Evolutionary conservation across 2,329 filamentous ascomycete species (phyloP), one percentile per base, ranked within the genome.

Genomic region (Diaporthe sp.): DNA sequence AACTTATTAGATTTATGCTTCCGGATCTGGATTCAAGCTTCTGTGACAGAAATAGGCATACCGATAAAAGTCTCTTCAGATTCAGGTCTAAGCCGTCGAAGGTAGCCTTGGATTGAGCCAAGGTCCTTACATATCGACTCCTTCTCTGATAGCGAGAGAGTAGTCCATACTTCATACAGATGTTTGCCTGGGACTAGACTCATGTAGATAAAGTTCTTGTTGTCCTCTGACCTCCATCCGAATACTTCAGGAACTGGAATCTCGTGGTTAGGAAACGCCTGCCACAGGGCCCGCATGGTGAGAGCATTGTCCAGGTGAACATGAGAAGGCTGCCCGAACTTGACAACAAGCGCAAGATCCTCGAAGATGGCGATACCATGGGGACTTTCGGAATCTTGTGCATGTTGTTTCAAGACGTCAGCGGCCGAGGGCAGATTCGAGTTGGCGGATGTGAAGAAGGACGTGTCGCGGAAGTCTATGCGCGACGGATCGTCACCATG

Each of bases 141-240:
- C 22, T 51, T 66, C 27, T 50, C 61, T 22, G 32, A 25, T 42
- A 22, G 13, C 35, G 32, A 39, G 22, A 61, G 35, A 19, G 4
- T 39, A 42, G 22, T 17, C 56, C 35, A 61, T 39, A 39, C n/a
- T 39, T 61, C 7, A 61, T 39, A 61, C 10, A 39, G n/a, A 25
- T 3, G 7, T 32, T n/a, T 22, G 3, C 61, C 61, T 51, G 61
- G 61, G 19, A 50, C 30, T 12, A 66, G 30, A 19, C 27, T 66
- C 27, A 66, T 66, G 4, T 66, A 66, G 25, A 66, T 66, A 37
- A 66, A 66, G 42, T 66, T 32, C 42, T 3, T 61, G 22, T 39
- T 17, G 12, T 42, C 17, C 35, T 61, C 22, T 2, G 13, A 25
- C 10, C 12, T 42, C 35, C 35, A 61, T 39, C n/a, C 35, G 27